Percentiles rank a stretch among this genome's conserved stretches.
Conservation (phyloP, 768 basidiomycete genomes). For the Punctularia strigosozonata region DNA sequence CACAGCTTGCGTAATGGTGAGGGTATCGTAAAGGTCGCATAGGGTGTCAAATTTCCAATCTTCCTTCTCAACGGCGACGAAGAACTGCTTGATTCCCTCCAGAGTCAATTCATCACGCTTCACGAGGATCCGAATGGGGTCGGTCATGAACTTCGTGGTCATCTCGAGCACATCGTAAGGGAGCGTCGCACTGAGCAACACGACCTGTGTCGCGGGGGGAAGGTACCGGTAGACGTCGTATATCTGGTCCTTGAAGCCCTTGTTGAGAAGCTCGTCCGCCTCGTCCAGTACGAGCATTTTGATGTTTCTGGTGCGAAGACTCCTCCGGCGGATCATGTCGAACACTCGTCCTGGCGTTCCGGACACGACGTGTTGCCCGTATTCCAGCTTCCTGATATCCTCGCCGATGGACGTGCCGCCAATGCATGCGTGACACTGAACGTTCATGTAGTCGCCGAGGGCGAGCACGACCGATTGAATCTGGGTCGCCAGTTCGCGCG, state of each 20-base stretch:
- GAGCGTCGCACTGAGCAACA: slow-evolving; percentile 89
- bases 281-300: slow-evolving; percentile 95
- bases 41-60: slow-evolving; percentile 99
- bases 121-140: slow-evolving; percentile 95
- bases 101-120: slow-evolving; percentile 98
- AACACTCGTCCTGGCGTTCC: slow-evolving; percentile 97
- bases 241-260: slow-evolving; percentile 99
- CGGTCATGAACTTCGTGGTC: slow-evolving; percentile 99
- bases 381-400: slow-evolving; percentile 94
- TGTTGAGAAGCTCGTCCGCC: slow-evolving; percentile 93
- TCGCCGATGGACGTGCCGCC: slow-evolving; percentile 96
- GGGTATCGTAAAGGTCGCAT: slow-evolving; percentile 94
- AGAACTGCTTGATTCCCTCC: slow-evolving; percentile 94
- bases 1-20: slow-evolving; percentile 98
- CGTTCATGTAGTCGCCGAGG: slow-evolving; percentile 97
- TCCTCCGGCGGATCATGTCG: slow-evolving; percentile 95
- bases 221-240: slow-evolving; percentile 98
- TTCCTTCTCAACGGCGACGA: slow-evolving; percentile 98
- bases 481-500: slow-evolving; percentile 98
- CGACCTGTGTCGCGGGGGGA: slow-evolving; percentile 94
- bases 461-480: slow-evolving; percentile 96
- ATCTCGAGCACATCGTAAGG: slow-evolving; percentile 97
- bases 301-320: slow-evolving; percentile 90
- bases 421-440: slow-evolving; percentile 97
- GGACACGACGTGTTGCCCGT: slow-evolving; percentile 94